Evolutionary conservation across 2,329 filamentous ascomycete genomes (phyloP).

Genomic region (Penicillium polonicum): DNA sequence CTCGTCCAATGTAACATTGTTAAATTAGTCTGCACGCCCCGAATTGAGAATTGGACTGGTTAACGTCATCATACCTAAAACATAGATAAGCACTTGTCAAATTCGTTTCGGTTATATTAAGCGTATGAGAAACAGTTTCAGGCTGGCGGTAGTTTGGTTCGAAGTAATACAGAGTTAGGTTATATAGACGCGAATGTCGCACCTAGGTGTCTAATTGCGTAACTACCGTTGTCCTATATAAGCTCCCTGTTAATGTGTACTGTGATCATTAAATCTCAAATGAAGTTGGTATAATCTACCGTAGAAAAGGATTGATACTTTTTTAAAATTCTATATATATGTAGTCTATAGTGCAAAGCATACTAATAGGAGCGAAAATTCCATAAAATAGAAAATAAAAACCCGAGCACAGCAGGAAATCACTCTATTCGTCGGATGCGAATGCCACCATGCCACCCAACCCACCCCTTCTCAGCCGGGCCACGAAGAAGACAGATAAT

Average conservation of each 20-base stretch:
- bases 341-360: background rate
- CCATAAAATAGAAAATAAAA: background rate
- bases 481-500: slow-evolving; percentile 50
- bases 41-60: background rate
- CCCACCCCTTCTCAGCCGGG: slow-evolving; percentile 58
- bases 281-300: background rate
- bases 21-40: background rate
- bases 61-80: background rate
- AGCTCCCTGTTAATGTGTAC: background rate
- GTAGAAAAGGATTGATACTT: background rate
- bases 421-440: slow-evolving; percentile 35
- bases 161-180: background rate
- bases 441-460: slow-evolving; percentile 62
- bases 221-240: background rate
- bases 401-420: background rate
- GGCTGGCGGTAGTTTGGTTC: background rate
- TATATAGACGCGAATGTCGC: background rate
- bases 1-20: background rate
- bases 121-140: background rate
- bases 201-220: background rate
- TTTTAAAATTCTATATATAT: background rate
- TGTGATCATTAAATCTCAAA: background rate
- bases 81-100: background rate
- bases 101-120: background rate
- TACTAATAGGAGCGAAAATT: background rate